Evolutionary conservation across 495 filamentous ascomycete genomes (phyloP).

Genomic region (Xylaria nigripes): DNA sequence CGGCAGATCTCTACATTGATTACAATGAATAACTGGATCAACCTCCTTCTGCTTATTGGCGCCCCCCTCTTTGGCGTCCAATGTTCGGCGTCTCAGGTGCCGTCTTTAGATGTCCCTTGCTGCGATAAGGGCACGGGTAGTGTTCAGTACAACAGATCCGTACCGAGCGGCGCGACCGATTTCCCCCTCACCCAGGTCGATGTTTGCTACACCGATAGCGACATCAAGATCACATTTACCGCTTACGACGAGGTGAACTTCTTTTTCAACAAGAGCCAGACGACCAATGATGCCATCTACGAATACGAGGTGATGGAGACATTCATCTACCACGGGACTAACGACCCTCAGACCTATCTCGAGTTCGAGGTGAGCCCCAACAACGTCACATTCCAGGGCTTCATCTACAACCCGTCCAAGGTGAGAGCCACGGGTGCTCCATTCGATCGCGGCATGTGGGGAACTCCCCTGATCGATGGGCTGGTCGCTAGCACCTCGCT

Average conservation of each 20-base stretch:
- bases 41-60: constrained; percentile 5
- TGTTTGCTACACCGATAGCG: constrained; percentile 25
- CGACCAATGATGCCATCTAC: constrained; percentile 27
- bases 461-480: constrained; percentile 21
- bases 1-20: not conserved
- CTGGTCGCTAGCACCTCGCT: constrained; percentile 22
- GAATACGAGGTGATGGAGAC: constrained; percentile 31
- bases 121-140: constrained; percentile 22
- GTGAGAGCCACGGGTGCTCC: constrained; percentile 20
- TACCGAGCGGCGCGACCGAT: constrained; percentile 14
- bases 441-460: constrained; percentile 19
- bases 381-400: constrained; percentile 31
- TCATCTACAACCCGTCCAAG: constrained; percentile 30
- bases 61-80: constrained; percentile 1
- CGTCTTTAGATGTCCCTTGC: constrained; percentile 18
- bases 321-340: constrained; percentile 26
- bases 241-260: constrained; percentile 26
- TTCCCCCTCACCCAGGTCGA: constrained; percentile 28
- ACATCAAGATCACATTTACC: constrained; percentile 25
- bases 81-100: constrained; percentile 3
- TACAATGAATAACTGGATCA: constrained; percentile 4
- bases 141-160: constrained; percentile 22
- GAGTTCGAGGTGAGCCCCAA: constrained; percentile 32
- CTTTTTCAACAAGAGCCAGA: constrained; percentile 25
- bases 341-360: constrained; percentile 27